Evolutionary conservation across 257 asterid species (phyloP), one percentile per base, ranked within the genome.

Genomic region (Petunia axillaris): DNA sequence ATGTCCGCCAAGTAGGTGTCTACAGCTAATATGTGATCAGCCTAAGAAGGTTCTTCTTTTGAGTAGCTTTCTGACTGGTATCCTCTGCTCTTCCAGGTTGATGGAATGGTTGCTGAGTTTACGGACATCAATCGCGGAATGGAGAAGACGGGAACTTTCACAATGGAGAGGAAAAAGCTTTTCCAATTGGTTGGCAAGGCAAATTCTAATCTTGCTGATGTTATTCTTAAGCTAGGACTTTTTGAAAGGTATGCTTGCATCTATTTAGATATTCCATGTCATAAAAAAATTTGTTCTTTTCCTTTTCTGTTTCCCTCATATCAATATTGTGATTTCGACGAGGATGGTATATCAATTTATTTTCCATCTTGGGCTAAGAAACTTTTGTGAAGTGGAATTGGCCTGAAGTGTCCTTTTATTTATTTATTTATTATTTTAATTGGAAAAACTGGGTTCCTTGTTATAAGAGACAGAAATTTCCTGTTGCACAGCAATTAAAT

Each of bases 101-200:
- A 95, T 77, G 99, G 98, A 79, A 95, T 95, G 76, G 97, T 95
- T 88, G 98, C 90, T 50, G 99, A 93, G 80, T 95, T 95, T 78
- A 95, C 97, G 10, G 99, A 91, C 80, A 95, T 95, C 84, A 95
- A 95, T 79, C 91, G 99, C 9, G 98, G 91, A 81, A 93, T 95
- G 98, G 97, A 95, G 82, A 92, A 93, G 87, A 95, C 99, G 55
- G 99, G 99, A 83, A 95, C 93, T 53, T 95, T 95, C 78, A 91
- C 96, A 6, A 93, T 95, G 99, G 89, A 95, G 78, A 83, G 98
- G 41, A 95, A 95, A 84, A 95, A 93, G 86, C 98, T 95, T 74
- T 95, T 95, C 88, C 98, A 95, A 81, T 87, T 93, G 82, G 99
- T 95, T 60, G 99, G 99, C 70, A 95, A 95, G 91, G 98, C 99